Conservation (phyloP, 1,284 basidiomycete genomes). For the Phaffia rhodozyma region DNA sequence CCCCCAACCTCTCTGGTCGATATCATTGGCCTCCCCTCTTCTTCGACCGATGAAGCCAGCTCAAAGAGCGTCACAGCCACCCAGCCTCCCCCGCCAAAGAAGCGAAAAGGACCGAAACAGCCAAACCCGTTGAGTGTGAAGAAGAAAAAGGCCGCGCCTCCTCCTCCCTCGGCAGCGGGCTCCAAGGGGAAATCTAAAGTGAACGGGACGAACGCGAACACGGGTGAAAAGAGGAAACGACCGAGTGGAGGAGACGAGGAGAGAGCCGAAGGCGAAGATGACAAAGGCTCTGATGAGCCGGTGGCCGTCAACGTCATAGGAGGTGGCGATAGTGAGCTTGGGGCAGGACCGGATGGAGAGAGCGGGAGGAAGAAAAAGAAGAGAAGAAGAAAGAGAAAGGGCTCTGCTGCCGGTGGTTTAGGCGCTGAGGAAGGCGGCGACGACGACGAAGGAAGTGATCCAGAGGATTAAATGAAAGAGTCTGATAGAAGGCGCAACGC, state of each 20-base stretch:
- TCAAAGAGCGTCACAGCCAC: slow-evolving; percentile 33
- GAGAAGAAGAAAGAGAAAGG: slow-evolving; percentile 3
- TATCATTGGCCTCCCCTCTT: slow-evolving; percentile 40
- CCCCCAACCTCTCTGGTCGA: slow-evolving; percentile 18
- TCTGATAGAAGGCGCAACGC: too few relatives aligned
- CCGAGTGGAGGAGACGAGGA: slow-evolving; percentile 21
- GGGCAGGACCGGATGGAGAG: not conserved
- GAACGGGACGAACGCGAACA: slow-evolving; percentile 13
- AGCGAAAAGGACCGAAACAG: slow-evolving; percentile 61
- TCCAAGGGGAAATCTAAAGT: not conserved
- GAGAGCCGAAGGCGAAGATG: slow-evolving; percentile 20
- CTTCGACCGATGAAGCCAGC: slow-evolving; percentile 37
- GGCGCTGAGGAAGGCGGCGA: not conserved
- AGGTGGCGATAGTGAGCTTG: not conserved
- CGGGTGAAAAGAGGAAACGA: slow-evolving; percentile 14
- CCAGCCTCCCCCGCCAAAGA: slow-evolving; percentile 40
- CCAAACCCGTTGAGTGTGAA: slow-evolving; percentile 89
- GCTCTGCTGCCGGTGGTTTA: not conserved
- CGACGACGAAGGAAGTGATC: not conserved
- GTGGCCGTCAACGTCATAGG: not conserved
- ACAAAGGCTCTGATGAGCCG: slow-evolving; percentile 2
- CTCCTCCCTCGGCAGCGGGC: not conserved
- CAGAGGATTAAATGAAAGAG: too few relatives aligned
- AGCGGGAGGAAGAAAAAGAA: slow-evolving; percentile 5
- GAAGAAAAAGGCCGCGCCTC: slow-evolving; percentile 52